Evolutionary conservation across 768 basidiomycete species (phyloP), one percentile per base, ranked within the genome.

Genomic region (Tricholoma flavovirens): DNA sequence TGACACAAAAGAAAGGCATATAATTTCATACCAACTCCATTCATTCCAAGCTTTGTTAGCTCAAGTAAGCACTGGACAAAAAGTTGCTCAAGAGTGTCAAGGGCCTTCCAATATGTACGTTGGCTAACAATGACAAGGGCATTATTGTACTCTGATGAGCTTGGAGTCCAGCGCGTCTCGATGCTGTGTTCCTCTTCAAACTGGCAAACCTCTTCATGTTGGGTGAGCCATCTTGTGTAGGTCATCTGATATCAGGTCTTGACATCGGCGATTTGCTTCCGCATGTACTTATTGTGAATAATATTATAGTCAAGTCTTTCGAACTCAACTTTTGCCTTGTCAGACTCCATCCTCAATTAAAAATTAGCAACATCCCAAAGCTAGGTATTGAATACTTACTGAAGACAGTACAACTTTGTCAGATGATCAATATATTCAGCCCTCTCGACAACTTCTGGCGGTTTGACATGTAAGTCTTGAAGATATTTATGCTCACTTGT

Each of bases 21-120:
- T 32, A 50, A 45, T 45, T 45, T 9, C 21, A 17, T 21, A 55
- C 54, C 45, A 32, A 50, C 42, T n/a, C n/a, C 17, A 62, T 64
- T 21, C 56, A 73, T 30, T 73, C 74, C 17, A 68, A 73, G 54
- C 57, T 71, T 72, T 17, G 70, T 69, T 3, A 76, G 63, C 57
- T 77, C 71, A 57, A 77, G 74, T 1, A 77, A 56, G 1, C 66
- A 61, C 55, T 69, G 69, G 0, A 73, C 56, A 3, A 70, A 69
- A 8, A 76, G 68, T 19, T 58, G 49, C 50, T 75, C 68, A 0
- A 77, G 60, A n/a, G 65, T 59, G 15, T 73, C 62, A 0, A 77
- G 62, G 0, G 70, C 70, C 14, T 40, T 49, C 9, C 62, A 63
- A 50, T 73, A 76, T 12, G 59, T 53, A 2, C 54, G 57, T 22